A percentile compares a stretch with the other conserved stretches of the same genome.
Evolutionary conservation across 768 basidiomycete genomes (phyloP).

Genomic region (Ephemerocybe angulata): DNA sequence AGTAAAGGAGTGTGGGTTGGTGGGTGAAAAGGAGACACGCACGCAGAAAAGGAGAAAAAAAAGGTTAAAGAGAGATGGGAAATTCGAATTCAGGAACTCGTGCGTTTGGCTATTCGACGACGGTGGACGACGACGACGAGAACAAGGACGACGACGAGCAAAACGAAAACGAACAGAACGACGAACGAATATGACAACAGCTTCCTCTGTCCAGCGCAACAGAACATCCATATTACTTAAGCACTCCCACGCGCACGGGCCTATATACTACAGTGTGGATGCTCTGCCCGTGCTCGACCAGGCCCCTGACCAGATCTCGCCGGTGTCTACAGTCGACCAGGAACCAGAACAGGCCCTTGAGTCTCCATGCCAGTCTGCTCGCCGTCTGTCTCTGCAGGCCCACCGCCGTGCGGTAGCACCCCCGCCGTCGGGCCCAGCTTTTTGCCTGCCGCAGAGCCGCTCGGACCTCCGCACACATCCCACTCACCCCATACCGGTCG

Average conservation of each 20-base stretch:
- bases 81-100: conserved; percentile 33
- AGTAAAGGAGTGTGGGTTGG: conserved; percentile 46
- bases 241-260: conserved; percentile 25
- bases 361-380: not conserved
- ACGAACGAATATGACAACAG: conserved; percentile 24
- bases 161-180: conserved; percentile 16
- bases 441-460: not conserved
- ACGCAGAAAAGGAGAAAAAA: conserved; percentile 33
- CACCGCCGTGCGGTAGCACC: not conserved
- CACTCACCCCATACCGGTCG: not conserved
- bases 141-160: conserved; percentile 20
- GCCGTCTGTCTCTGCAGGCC: not conserved
- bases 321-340: not conserved
- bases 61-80: conserved; percentile 30
- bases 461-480: not conserved
- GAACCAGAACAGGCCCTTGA: conserved; percentile 1
- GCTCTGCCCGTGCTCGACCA: not conserved
- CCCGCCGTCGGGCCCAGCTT: not conserved
- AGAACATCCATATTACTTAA: conserved; percentile 11
- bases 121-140: conserved; percentile 29
- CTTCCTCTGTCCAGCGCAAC: conserved; percentile 13
- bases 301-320: not conserved
- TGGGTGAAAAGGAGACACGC: conserved; percentile 39
- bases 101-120: conserved; percentile 20
- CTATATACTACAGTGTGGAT: conserved; percentile 1